Evolutionary conservation across 2,329 filamentous ascomycete genomes (phyloP).

Genomic region (Aaosphaeria pasadenensis): DNA sequence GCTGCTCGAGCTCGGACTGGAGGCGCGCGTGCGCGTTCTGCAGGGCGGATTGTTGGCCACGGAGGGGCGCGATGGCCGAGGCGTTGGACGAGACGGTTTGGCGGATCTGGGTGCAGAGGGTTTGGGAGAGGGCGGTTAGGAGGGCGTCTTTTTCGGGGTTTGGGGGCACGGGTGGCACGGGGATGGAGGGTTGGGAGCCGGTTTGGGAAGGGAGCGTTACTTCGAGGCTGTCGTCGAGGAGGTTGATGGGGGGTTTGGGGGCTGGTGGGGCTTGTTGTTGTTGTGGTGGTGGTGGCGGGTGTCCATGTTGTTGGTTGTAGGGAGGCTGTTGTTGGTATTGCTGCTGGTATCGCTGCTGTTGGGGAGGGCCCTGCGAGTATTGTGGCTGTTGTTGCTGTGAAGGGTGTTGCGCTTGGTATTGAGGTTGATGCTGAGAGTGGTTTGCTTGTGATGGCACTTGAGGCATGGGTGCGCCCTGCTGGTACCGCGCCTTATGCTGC

Average conservation of each 20-base stretch:
- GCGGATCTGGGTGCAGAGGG: conserved; percentile 67
- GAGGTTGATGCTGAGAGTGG: conserved; percentile 5
- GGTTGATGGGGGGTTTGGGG: conserved; percentile 41
- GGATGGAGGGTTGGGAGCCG: conserved; percentile 49
- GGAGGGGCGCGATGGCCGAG: conserved; percentile 70
- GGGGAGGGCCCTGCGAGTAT: neutral
- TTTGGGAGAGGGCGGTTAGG: conserved; percentile 69
- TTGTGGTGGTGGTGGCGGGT: conserved; percentile 29
- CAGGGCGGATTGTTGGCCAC: conserved; percentile 77
- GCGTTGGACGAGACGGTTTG: conserved; percentile 69
- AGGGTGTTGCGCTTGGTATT: conserved; percentile 12
- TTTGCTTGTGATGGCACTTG: conserved; percentile 6
- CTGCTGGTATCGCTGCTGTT: conserved; percentile 6
- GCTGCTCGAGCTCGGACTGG: conserved; percentile 68
- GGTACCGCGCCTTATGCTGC: conserved; percentile 16
- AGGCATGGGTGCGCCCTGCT: conserved; percentile 15
- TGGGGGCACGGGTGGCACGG: conserved; percentile 83
- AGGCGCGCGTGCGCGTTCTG: conserved; percentile 65
- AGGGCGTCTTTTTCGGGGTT: conserved; percentile 95
- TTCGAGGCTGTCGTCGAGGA: conserved; percentile 63
- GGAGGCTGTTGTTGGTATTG: conserved; percentile 14
- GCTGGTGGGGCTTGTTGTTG: conserved; percentile 26
- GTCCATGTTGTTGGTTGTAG: conserved; percentile 17
- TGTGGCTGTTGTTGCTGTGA: conserved; percentile 1
- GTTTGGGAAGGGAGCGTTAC: conserved; percentile 52